phyloP scores from a whole-genome alignment of 2,329 filamentous ascomycete species.

The Tolypocladium pustulatum region DNA sequence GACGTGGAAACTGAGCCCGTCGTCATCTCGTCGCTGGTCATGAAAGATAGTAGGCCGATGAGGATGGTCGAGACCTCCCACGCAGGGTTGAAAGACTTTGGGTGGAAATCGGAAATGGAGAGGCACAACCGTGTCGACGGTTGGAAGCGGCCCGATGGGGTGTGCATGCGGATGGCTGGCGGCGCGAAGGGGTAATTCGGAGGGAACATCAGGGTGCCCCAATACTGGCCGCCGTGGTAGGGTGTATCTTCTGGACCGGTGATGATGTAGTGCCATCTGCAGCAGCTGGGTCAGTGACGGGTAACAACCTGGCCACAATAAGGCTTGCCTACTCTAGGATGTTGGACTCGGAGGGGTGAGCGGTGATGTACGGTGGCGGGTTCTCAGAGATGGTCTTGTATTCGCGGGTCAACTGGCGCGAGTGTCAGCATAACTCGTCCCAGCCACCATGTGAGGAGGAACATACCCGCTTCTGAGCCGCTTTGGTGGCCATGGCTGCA shows the following conservation, averaged over 20 bases:
- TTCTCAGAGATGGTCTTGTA: slow-evolving; percentile 57
- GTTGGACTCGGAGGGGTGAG: slow-evolving; percentile 82
- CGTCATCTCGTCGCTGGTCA: slow-evolving; percentile 98
- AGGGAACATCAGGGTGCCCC: slow-evolving; percentile 93
- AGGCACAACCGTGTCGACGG: slow-evolving; percentile 86
- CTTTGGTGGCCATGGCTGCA: slow-evolving; percentile 55
- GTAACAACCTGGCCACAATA: neutral
- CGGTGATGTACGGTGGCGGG: slow-evolving; percentile 79
- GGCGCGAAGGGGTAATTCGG: slow-evolving; percentile 95
- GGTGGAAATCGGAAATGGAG: slow-evolving; percentile 95
- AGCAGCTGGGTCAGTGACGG: slow-evolving; percentile 5
- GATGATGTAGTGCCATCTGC: slow-evolving; percentile 87
- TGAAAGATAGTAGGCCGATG: slow-evolving; percentile 88
- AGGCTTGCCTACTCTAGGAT: slow-evolving; percentile 65
- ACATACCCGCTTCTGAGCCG: slow-evolving; percentile 60
- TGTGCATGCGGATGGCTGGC: slow-evolving; percentile 98
- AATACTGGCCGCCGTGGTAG: slow-evolving; percentile 93
- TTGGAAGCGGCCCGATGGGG: slow-evolving; percentile 89
- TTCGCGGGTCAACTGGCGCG: slow-evolving; percentile 45
- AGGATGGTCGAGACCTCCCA: slow-evolving; percentile 98
- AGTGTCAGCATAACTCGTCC: slow-evolving; percentile 11
- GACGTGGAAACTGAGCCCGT: slow-evolving; percentile 78
- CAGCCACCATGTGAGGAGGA: neutral
- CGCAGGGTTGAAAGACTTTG: slow-evolving; percentile 94
- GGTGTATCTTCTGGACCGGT: slow-evolving; percentile 90